A percentile compares a stretch with the other conserved stretches of the same genome.
These are phyloP conservation scores for Sisymbrium irio DNA, from an alignment of 345 rosid genomes.

Conservation along the genomic window DNA sequence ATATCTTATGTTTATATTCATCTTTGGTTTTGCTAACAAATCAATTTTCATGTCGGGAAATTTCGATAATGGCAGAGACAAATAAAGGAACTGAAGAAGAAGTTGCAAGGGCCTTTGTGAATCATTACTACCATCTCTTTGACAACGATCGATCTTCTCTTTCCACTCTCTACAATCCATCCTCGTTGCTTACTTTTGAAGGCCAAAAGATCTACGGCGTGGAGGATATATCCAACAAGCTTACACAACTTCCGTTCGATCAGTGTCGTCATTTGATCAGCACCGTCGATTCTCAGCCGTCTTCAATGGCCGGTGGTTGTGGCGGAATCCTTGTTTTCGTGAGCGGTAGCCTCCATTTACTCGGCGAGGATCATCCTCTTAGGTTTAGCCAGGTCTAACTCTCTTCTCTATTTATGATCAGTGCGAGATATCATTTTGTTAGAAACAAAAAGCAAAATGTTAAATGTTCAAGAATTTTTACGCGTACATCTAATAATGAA, in stretches of 20 bases:
- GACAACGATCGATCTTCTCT: conserved; percentile 58
- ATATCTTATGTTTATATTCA: conserved; percentile 17
- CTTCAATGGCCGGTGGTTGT: conserved; percentile 46
- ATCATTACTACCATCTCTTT: conserved; percentile 71
- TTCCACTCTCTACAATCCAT: conserved; percentile 52
- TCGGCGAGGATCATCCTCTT: conserved; percentile 63
- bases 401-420: not conserved
- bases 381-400: conserved; percentile 75
- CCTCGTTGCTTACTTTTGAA: conserved; percentile 80
- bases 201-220: conserved; percentile 61
- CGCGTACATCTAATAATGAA: not conserved
- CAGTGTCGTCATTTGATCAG: conserved; percentile 60
- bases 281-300: conserved; percentile 75
- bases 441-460: not conserved
- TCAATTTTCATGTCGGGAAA: not conserved
- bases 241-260: conserved; percentile 65
- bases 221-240: conserved; percentile 56
- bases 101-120: conserved; percentile 75
- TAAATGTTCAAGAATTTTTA: not conserved
- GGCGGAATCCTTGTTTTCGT: conserved; percentile 72
- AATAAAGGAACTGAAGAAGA: conserved; percentile 45
- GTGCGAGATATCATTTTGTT: not conserved
- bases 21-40: conserved; percentile 13
- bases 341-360: conserved; percentile 70
- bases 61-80: conserved; percentile 46